A percentile compares a stretch with the other conserved stretches of the same genome.
phyloP scores from a whole-genome alignment of 495 filamentous ascomycete species.

The Penicillium ucsense region DNA sequence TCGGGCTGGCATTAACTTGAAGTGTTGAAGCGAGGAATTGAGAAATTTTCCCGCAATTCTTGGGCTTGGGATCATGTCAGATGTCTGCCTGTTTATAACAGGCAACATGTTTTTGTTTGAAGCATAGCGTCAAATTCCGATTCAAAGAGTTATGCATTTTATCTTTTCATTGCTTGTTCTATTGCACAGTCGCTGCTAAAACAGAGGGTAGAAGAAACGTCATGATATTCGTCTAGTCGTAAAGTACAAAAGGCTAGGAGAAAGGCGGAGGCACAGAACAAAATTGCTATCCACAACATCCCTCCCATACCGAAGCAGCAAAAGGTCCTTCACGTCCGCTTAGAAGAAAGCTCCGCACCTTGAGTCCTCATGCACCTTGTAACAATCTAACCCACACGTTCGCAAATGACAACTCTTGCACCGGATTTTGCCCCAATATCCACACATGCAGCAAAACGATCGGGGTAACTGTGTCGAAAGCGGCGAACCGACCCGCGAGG shows the following conservation, averaged over 20 bases:
- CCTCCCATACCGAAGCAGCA: too few relatives aligned
- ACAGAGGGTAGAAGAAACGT: too few relatives aligned
- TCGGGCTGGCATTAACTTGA: slow-evolving; percentile 72
- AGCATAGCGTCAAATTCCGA: too few relatives aligned
- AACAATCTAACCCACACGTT: slow-evolving; percentile 75
- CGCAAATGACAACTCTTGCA: slow-evolving; percentile 76
- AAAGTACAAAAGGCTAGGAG: neutral
- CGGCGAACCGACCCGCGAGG: slow-evolving; percentile 54
- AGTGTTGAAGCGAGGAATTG: slow-evolving; percentile 48
- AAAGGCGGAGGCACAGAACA: neutral
- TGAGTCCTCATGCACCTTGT: slow-evolving; percentile 68
- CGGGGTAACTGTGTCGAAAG: slow-evolving; percentile 47
- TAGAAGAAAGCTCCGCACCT: slow-evolving; percentile 59
- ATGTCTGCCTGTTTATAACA: too few relatives aligned
- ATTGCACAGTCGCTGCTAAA: slow-evolving; percentile 11
- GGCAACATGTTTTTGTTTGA: too few relatives aligned
- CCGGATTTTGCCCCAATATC: slow-evolving; percentile 81
- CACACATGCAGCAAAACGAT: slow-evolving; percentile 79
- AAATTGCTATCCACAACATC: too few relatives aligned
- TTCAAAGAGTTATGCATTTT: too few relatives aligned
- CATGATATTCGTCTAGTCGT: slow-evolving; percentile 19
- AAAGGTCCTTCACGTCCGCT: neutral
- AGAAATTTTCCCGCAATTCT: neutral
- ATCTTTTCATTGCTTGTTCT: neutral
- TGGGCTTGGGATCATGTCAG: neutral